Conservation (phyloP, 2,329 filamentous ascomycete species). For the Ophiocordyceps robertsii region DNA sequence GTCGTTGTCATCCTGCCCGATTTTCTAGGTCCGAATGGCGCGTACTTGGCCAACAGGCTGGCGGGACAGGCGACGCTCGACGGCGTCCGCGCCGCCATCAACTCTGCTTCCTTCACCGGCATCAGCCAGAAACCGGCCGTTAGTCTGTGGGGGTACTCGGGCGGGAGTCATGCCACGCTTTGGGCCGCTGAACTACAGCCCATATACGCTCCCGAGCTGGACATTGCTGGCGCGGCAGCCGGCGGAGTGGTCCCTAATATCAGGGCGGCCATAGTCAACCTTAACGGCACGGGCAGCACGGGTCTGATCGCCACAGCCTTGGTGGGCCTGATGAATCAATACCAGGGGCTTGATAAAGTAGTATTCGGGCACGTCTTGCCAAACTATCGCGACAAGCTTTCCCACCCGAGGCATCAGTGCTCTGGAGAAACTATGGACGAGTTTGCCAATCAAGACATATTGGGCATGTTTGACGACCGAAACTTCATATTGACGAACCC, state of each 20-base stretch:
- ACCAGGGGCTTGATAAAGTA: no score
- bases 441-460: slow-evolving; percentile 21
- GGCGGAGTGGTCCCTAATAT: slow-evolving; percentile 10
- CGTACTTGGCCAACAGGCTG: slow-evolving; percentile 25
- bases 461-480: slow-evolving; percentile 25
- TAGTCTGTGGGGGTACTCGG: slow-evolving; percentile 28
- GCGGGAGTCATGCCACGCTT: slow-evolving; percentile 8
- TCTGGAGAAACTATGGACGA: slow-evolving; percentile 8
- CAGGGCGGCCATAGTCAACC: slow-evolving; percentile 1
- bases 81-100: slow-evolving; percentile 25
- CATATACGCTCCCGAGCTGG: slow-evolving; percentile 10
- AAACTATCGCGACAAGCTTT: slow-evolving; percentile 12
- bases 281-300: slow-evolving; percentile 4
- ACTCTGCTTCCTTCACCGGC: slow-evolving; percentile 12
- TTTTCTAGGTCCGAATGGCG: slow-evolving; percentile 27
- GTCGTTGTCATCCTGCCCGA: slow-evolving; percentile 36
- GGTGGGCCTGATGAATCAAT: no score
- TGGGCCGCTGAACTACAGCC: slow-evolving; percentile 13
- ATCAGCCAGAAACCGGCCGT: slow-evolving; percentile 18
- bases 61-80: slow-evolving; percentile 29
- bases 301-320: no score
- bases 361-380: not conserved
- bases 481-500: slow-evolving; percentile 3
- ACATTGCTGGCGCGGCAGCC: slow-evolving; percentile 11
- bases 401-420: slow-evolving; percentile 13